phyloP scores from a whole-genome alignment of 768 basidiomycete species.

The Mycena leptocephala region DNA sequence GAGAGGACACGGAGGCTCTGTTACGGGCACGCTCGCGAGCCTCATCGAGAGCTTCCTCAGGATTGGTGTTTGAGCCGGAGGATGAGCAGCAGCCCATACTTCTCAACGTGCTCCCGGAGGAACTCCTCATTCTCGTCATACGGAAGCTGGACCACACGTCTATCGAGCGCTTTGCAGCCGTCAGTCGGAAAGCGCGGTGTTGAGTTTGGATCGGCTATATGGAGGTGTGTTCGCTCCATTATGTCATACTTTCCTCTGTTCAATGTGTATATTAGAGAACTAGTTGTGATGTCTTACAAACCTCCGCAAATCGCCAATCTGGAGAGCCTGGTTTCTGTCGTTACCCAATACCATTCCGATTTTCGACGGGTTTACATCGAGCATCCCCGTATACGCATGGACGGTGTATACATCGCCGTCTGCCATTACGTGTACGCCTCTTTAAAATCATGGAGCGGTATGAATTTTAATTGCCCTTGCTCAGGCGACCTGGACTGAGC shows the following conservation, averaged over 20 bases:
- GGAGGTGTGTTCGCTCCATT: slow-evolving; percentile 70
- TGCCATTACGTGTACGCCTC: slow-evolving; percentile 86
- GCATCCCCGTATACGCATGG: slow-evolving; percentile 87
- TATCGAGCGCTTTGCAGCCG: slow-evolving; percentile 84
- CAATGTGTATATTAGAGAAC: slow-evolving; percentile 60
- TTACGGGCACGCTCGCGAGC: slow-evolving; percentile 61
- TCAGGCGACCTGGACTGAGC: slow-evolving; percentile 80
- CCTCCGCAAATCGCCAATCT: slow-evolving; percentile 80
- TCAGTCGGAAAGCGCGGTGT: slow-evolving; percentile 83
- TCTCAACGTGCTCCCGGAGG: slow-evolving; percentile 79
- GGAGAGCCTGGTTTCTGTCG: slow-evolving; percentile 65
- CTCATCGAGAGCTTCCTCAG: slow-evolving; percentile 63
- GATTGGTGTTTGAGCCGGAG: slow-evolving; percentile 77
- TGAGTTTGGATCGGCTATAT: slow-evolving; percentile 81
- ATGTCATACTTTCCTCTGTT: neutral
- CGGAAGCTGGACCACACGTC: slow-evolving; percentile 74
- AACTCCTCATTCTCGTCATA: slow-evolving; percentile 81
- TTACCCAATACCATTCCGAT: slow-evolving; percentile 70
- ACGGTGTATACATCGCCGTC: slow-evolving; percentile 93
- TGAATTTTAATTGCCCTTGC: slow-evolving; percentile 25
- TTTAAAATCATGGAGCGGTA: slow-evolving; percentile 19
- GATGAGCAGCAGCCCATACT: slow-evolving; percentile 73
- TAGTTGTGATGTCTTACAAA: slow-evolving; percentile 78
- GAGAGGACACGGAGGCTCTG: slow-evolving; percentile 35
- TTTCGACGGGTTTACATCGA: slow-evolving; percentile 87